Conservation (phyloP, 768 basidiomycete species). For the Hypholoma sublateritium region DNA sequence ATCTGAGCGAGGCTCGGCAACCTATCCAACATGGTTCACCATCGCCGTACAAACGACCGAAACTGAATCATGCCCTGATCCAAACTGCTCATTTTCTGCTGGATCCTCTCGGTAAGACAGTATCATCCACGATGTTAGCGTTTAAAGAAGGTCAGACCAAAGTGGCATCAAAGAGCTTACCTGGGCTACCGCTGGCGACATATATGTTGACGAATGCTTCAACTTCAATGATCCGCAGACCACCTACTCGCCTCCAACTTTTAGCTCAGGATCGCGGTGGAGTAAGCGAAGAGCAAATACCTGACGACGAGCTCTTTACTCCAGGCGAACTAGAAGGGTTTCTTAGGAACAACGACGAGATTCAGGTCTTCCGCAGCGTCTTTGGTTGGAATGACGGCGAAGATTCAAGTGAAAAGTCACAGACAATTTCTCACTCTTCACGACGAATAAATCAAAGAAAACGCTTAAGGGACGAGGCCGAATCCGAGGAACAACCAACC, state of each 20-base stretch:
- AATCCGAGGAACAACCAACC: constrained; percentile 3
- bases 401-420: constrained; percentile 15
- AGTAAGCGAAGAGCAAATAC: constrained; percentile 44
- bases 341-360: constrained; percentile 54
- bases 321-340: constrained; percentile 67
- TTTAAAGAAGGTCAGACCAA: too few species aligned
- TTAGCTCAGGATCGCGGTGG: constrained; percentile 61
- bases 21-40: not conserved
- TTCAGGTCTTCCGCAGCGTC: constrained; percentile 36
- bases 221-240: constrained; percentile 24
- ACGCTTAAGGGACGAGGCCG: constrained; percentile 8
- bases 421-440: constrained; percentile 4
- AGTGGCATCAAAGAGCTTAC: not conserved
- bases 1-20: constrained; percentile 5
- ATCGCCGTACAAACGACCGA: constrained; percentile 27
- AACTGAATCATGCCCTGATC: constrained; percentile 31
- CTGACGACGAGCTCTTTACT: constrained; percentile 72
- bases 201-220: constrained; percentile 53
- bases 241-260: constrained; percentile 68
- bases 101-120: constrained; percentile 47
- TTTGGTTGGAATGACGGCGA: constrained; percentile 31
- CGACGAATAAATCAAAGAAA: constrained; percentile 9
- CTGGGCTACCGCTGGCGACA: constrained; percentile 38
- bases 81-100: constrained; percentile 58
- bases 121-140: constrained; percentile 4